Base-by-base conservation (phyloP, 2,329 filamentous ascomycete genomes). In the Curvularia eragrostidis region DNA sequence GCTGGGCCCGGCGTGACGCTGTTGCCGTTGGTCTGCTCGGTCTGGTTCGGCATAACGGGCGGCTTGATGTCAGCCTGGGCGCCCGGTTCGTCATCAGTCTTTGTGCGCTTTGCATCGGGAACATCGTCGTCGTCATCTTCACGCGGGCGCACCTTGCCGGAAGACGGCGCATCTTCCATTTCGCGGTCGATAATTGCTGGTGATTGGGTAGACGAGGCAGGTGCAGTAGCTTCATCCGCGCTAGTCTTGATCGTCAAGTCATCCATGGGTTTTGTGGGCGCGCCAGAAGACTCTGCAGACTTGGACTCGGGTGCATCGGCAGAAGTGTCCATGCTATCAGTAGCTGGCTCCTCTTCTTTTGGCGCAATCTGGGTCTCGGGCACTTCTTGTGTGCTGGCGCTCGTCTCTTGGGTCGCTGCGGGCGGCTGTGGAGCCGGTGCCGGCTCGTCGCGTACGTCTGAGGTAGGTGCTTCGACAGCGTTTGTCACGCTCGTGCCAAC, bases 101-200 rank as follows among this genome's bases (percentile, higher is more conserved):
- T 94, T 36, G 91, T 87, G 24, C 93, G 88, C 81, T 97, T 97
- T 1, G 92, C 85, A 15, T 52, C 89, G 63, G 91, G 80, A n/a
- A 73, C 80, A 18, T 79, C 79, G 1, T 81, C 80, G 15, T 80
- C 79, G 63, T 96, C 92, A 26, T 67, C 67, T 46, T 69, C 67
- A 13, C 93, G 88, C 65, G 89, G 89, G 10, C 91, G 87, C 1
- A 91, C 83, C 48, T 75, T 75, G 30, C 75, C 75, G n/a, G 75
- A 74, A 2, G 67, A 62, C 6, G 76, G 76, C 39, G 74, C 75
- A 54, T 79, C 77, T 44, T 71, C 67, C 76, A 78, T 78, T 5
- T 75, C 69, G 12, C 70, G 69, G 55, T 77, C 75, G 5, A 62
- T 50, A 18, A 59, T 59, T 6, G 69, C 52, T n/a, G 68, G 68